These are phyloP conservation scores for Psilocybe cyanescens DNA, from an alignment of 768 basidiomycete species.

Conservation along the genomic window DNA sequence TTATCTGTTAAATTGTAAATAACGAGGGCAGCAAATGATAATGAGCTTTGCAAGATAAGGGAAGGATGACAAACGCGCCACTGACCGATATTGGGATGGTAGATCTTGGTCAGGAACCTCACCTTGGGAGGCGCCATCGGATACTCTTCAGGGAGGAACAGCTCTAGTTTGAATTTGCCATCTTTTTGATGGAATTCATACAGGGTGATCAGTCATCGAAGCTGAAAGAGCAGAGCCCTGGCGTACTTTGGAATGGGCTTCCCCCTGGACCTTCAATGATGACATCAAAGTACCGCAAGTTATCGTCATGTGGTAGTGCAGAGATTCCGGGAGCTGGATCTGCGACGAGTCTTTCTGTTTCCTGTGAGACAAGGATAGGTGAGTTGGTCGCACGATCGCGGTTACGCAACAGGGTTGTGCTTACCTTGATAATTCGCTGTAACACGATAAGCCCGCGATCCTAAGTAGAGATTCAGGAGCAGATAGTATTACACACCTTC, in stretches of 20 bases:
- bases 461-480: background rate
- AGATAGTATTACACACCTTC: constrained; percentile 40
- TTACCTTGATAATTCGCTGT: constrained; percentile 57
- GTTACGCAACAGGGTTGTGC: constrained; percentile 13
- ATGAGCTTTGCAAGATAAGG: background rate
- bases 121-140: constrained; percentile 99
- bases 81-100: constrained; percentile 99
- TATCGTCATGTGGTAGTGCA: constrained; percentile 96
- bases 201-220: constrained; percentile 3
- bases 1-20: constrained; percentile 66
- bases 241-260: constrained; percentile 85
- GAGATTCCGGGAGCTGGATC: constrained; percentile 98
- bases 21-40: constrained; percentile 2
- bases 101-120: constrained; percentile 96
- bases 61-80: background rate
- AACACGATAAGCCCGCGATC: constrained; percentile 24
- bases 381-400: constrained; percentile 4
- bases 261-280: constrained; percentile 94
- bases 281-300: constrained; percentile 98
- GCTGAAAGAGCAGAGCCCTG: background rate
- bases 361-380: constrained; percentile 49
- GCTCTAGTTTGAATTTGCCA: constrained; percentile 93
- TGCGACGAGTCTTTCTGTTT: constrained; percentile 94
- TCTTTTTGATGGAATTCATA: constrained; percentile 44
- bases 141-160: constrained; percentile 98